phyloP scores from a whole-genome alignment of 495 filamentous ascomycete genomes.

The Filosporella fistucella region DNA sequence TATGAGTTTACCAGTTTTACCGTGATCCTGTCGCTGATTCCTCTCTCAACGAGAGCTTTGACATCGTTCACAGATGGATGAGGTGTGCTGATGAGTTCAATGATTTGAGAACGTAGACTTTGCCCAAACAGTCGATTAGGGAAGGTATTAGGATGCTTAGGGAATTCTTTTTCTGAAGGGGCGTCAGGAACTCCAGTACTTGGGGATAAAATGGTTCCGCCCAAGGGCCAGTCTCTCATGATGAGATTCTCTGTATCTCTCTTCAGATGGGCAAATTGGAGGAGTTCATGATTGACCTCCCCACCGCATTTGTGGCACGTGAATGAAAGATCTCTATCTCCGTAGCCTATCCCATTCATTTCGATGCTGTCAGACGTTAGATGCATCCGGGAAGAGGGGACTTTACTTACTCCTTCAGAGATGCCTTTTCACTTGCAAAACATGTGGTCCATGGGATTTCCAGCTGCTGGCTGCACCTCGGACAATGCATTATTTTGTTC shows the following conservation, averaged over 20 bases:
- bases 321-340: constrained; percentile 52
- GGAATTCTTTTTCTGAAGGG: not conserved
- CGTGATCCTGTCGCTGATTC: constrained; percentile 24
- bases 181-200: constrained; percentile 31
- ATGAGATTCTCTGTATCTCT: constrained; percentile 25
- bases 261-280: constrained; percentile 25
- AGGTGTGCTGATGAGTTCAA: constrained; percentile 22
- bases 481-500: constrained; percentile 50
- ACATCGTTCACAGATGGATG: constrained; percentile 38
- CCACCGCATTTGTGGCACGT: constrained; percentile 27
- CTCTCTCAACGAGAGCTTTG: constrained; percentile 36
- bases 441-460: constrained; percentile 59
- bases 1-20: constrained; percentile 16
- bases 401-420: constrained; percentile 12
- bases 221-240: constrained; percentile 24
- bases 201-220: constrained; percentile 52
- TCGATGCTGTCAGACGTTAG: constrained; percentile 6
- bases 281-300: constrained; percentile 22
- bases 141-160: constrained; percentile 41
- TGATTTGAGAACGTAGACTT: constrained; percentile 31
- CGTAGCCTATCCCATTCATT: constrained; percentile 51
- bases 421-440: constrained; percentile 27
- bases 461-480: constrained; percentile 40
- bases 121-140: constrained; percentile 55
- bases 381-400: not conserved